phyloP scores from a whole-genome alignment of 345 rosid species.

The Ceriops tagal region DNA sequence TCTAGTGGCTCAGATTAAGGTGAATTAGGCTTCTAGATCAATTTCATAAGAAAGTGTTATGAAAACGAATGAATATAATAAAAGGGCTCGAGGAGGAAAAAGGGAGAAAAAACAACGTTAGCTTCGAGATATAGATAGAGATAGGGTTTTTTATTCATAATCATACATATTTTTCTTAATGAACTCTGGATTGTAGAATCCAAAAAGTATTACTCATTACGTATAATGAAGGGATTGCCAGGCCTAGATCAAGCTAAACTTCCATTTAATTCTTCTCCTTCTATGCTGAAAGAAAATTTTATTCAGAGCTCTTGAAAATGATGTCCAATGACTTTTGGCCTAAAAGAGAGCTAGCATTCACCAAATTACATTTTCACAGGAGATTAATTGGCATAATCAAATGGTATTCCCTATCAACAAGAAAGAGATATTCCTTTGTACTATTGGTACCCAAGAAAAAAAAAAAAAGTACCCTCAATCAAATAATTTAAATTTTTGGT shows the following conservation, averaged over 20 bases:
- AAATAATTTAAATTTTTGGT: too few species aligned
- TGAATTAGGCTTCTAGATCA: slow-evolving; percentile 2
- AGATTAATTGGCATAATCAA: not conserved
- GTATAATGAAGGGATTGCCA: not conserved
- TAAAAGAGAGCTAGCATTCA: not conserved
- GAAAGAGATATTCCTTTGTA: not conserved
- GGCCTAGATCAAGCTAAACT: not conserved
- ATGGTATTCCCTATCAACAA: not conserved
- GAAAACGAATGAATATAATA: not conserved
- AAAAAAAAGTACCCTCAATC: too few species aligned
- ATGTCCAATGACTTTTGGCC: not conserved
- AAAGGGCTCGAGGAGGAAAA: not conserved
- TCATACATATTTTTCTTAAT: too few species aligned
- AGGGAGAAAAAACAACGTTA: too few species aligned
- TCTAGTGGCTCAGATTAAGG: slow-evolving; percentile 17
- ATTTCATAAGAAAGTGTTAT: not conserved
- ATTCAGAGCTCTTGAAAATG: not conserved
- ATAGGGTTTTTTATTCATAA: too few species aligned
- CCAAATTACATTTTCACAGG: not conserved
- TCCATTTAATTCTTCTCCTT: too few species aligned
- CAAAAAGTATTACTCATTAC: not conserved
- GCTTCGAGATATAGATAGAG: too few species aligned
- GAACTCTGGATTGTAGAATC: not conserved
- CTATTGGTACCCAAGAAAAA: too few species aligned
- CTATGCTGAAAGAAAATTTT: too few species aligned